These are phyloP conservation scores for Exophiala calicioides DNA, from an alignment of 2,329 filamentous ascomycete genomes.

Conservation along the genomic window DNA sequence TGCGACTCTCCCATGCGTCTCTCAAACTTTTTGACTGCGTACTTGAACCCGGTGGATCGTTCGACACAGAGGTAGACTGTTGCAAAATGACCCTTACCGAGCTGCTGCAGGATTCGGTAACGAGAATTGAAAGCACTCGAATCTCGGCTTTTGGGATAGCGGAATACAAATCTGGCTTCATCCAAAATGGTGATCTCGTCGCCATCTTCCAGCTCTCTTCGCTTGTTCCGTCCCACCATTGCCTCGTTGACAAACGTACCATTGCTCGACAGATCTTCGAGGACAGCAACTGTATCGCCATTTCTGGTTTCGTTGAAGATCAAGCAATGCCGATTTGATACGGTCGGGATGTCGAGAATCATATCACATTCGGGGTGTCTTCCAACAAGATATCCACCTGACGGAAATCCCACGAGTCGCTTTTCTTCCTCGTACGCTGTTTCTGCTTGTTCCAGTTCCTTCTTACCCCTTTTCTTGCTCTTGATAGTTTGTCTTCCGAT, in stretches of 20 bases:
- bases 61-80: constrained; percentile 91
- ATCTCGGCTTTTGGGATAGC: constrained; percentile 74
- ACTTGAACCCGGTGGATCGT: constrained; percentile 76
- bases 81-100: constrained; percentile 94
- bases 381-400: constrained; percentile 86
- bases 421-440: constrained; percentile 65
- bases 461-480: constrained; percentile 47
- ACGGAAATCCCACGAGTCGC: constrained; percentile 58
- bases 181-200: constrained; percentile 89
- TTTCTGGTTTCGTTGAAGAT: constrained; percentile 58
- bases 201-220: constrained; percentile 81
- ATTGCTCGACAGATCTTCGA: constrained; percentile 94
- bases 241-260: constrained; percentile 95
- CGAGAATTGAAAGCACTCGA: constrained; percentile 81
- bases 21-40: constrained; percentile 92
- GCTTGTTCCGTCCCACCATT: constrained; percentile 86
- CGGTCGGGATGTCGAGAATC: constrained; percentile 71
- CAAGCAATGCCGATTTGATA: constrained; percentile 75
- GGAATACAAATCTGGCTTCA: constrained; percentile 84
- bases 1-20: constrained; percentile 81
- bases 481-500: constrained; percentile 43
- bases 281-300: constrained; percentile 65
- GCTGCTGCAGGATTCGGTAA: constrained; percentile 78
- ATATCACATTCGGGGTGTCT: constrained; percentile 91
- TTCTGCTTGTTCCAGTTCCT: constrained; percentile 54